Evolutionary conservation across 176 grass and related monocot species (phyloP), one percentile per base, ranked within the genome.

Genomic region (Poa pratensis): DNA sequence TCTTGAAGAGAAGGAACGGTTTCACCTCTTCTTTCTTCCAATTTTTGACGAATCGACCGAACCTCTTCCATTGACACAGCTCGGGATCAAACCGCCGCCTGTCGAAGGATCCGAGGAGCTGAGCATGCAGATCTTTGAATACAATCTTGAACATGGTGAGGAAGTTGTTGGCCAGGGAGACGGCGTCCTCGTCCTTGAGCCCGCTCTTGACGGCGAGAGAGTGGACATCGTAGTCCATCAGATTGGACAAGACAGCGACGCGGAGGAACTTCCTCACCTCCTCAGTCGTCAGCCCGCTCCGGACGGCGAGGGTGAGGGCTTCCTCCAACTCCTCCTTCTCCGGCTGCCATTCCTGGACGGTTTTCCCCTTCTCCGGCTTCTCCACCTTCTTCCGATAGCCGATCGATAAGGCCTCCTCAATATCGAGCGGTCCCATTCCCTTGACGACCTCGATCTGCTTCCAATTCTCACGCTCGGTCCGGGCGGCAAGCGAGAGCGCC

Each of bases 1-100:
- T 73, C 42, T 73, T 73, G 70, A 73, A 27, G 43, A 73, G 70
- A 27, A 49, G 22, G 68, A 70, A 70, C 18, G 37, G 11, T 19
- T 18, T 34, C 34, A 34, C 34, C 34, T 34, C 34, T 2, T 34
- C 4, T 34, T 34, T 34, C 34, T 34, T 34, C 34, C 34, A 34
- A 34, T 34, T 4, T 34, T 34, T 34, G 34, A 34, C 34, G 34
- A 34, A 34, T 34, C 34, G 34, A n/a, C 37, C 67, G 12, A 70
- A 22, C 2, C 42, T 8, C 14, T 2, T 0, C 69, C 69, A 73
- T 1, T 48, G 69, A 46, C 2, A 16, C 0, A 73, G 69, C 40
- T 73, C 69, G 0, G 22, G 40, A 26, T 73, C 70, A 17, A 49
- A 48, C 14, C 42, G 13, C 4, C 13, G n/a, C 3, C 42, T 26